A percentile compares a stretch with the other conserved stretches of the same genome.
Conservation (phyloP, 169 alveolate species). For the Amoebophrya sp. region DNA sequence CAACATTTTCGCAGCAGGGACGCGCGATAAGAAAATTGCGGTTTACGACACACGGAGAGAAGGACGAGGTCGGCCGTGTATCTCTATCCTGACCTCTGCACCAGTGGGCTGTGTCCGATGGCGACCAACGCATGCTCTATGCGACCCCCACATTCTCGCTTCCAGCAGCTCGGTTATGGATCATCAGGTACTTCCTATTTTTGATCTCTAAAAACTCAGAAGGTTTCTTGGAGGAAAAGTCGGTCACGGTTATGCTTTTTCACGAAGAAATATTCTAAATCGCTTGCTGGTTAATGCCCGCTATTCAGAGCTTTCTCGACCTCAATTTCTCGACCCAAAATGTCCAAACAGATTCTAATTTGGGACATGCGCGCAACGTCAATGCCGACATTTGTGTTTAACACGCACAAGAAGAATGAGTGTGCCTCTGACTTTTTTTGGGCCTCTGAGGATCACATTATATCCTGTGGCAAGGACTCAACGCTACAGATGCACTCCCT, state of each 20-base stretch:
- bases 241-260: too few species aligned
- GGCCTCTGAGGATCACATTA: not conserved
- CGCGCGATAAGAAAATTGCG: not conserved
- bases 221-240: too few species aligned
- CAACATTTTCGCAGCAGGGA: not conserved
- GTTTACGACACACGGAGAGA: not conserved
- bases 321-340: too few species aligned
- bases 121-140: not conserved
- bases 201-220: too few species aligned
- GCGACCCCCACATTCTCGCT: not conserved
- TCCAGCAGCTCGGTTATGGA: not conserved
- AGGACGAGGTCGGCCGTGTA: not conserved
- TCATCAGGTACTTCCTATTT: too few species aligned
- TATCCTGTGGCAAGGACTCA: not conserved
- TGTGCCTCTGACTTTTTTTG: not conserved
- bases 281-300: too few species aligned
- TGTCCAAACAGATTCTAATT: not conserved
- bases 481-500: not conserved
- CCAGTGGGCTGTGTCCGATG: not conserved
- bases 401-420: not conserved
- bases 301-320: too few species aligned
- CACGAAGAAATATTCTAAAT: too few species aligned
- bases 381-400: not conserved
- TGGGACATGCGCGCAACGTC: conserved; percentile 8
- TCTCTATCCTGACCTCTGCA: not conserved